Conservation (phyloP, 192 early-diverging fungal genomes). For the Allomyces macrogynus region DNA sequence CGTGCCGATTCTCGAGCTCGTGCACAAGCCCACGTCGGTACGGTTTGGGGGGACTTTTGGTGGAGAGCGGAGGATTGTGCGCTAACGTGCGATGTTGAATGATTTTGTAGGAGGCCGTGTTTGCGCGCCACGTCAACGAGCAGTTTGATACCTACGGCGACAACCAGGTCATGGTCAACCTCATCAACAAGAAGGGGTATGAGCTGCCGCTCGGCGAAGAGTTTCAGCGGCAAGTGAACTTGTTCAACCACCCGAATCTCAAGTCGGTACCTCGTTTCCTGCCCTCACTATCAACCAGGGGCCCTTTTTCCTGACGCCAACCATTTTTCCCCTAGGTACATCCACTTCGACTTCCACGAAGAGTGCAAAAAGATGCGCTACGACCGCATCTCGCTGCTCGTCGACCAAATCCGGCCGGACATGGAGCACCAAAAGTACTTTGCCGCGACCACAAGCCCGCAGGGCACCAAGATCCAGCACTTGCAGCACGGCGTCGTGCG, state of each 20-base stretch:
- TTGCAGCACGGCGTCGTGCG: conserved; percentile 46
- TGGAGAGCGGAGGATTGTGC: conserved; percentile 1
- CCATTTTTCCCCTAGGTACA: conserved; percentile 46
- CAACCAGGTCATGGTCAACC: conserved; percentile 64
- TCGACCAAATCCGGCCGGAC: conserved; percentile 53
- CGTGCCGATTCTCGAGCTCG: conserved; percentile 63
- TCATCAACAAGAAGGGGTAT: conserved; percentile 86
- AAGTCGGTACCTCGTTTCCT: no score
- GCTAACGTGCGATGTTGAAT: not conserved
- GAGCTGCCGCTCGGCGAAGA: conserved; percentile 65
- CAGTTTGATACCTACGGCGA: conserved; percentile 54
- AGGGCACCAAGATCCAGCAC: not conserved
- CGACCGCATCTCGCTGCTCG: conserved; percentile 63
- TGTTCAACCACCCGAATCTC: conserved; percentile 19
- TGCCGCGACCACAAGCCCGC: conserved; percentile 2
- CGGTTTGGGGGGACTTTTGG: no score
- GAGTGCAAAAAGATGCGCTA: conserved; percentile 93
- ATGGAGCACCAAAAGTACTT: conserved; percentile 40
- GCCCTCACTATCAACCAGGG: no score
- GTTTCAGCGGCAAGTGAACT: conserved; percentile 29
- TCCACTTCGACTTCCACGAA: conserved; percentile 93
- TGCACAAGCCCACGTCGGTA: conserved; percentile 44
- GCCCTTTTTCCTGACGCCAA: conserved; percentile 7
- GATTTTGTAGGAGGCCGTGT: conserved; percentile 32
- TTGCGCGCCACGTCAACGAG: conserved; percentile 49